Evolutionary conservation across 352 stramenopile species (phyloP), one percentile per base, ranked within the genome.

Genomic region (Hyaloperonospora brassicae): DNA sequence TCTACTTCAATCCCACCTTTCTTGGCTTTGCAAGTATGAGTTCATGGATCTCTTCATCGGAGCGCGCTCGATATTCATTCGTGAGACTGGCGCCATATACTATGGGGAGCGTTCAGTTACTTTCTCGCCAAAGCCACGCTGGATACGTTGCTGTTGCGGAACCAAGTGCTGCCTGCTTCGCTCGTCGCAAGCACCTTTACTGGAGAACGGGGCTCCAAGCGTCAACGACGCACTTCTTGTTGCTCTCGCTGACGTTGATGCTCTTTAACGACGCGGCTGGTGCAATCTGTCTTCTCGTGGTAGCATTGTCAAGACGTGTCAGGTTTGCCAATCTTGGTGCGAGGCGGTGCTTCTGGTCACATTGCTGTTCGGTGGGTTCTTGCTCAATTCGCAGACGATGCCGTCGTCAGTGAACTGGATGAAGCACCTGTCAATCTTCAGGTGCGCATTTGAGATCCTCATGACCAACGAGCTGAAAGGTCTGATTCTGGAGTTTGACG

Each of bases 371-470:
- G n/a, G n/a, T n/a, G n/a, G n/a, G n/a, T n/a, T n/a, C n/a, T n/a
- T n/a, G n/a, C n/a, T n/a, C 39, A 88, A 94, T 57, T 73, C 81
- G 6, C 70, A 87, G 61, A 85, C 77, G 17, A 89, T 92, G 69
- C 72, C 73, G 23, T 40, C 50, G 25, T 75, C 55, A 11, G 73
- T 89, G 2, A 73, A 56, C 9, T 89, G 76, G 76, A 45, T 94
- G 39, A 81, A 91, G 50, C 76, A 87, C 47, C 62, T 91, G n/a
- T 92, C 81, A 21, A 87, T 91, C 57, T 94, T 91, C 57, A 84
- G 67, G 44, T 94, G 92, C 50, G 84, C 77, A 36, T 94, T 92
- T 45, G 84, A 94, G 56, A 84, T 92, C 44, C 73, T 92, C 52
- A 88, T 92, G 77, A 81, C 72, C 2, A 92, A 89, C 57, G 82